Conservation (phyloP, 257 asterid species). For the Mitragyna speciosa region DNA sequence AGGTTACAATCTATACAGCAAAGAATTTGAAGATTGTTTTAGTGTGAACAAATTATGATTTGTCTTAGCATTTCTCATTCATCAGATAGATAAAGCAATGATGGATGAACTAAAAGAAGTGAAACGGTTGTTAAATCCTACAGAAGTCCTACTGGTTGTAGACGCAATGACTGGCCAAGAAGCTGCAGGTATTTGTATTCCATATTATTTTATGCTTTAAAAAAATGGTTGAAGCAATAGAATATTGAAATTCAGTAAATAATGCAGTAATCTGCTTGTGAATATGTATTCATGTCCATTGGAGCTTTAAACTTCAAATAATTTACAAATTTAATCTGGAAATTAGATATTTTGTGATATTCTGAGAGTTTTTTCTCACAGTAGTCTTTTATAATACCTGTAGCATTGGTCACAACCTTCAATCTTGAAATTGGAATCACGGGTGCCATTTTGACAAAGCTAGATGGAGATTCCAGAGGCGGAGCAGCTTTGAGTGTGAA, state of each 20-base stretch:
- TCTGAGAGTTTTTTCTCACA: conserved; percentile 21
- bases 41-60: conserved; percentile 6
- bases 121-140: conserved; percentile 74
- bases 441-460: conserved; percentile 94
- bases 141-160: conserved; percentile 94
- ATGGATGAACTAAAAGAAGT: conserved; percentile 97
- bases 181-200: conserved; percentile 76
- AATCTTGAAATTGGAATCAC: conserved; percentile 97
- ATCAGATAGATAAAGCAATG: conserved; percentile 90
- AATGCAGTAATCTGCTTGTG: background rate
- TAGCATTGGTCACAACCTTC: conserved; percentile 92
- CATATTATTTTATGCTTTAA: too few species aligned
- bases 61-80: conserved; percentile 14
- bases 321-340: background rate
- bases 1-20: conserved; percentile 47
- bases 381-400: background rate
- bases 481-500: conserved; percentile 98
- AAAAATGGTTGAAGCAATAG: background rate
- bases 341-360: background rate
- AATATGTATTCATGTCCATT: background rate
- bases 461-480: conserved; percentile 99
- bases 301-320: background rate
- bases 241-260: background rate
- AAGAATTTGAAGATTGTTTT: conserved; percentile 17
- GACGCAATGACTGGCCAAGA: conserved; percentile 99